Percentiles rank a stretch among this genome's conserved stretches.
phyloP scores from a whole-genome alignment of 495 filamentous ascomycete species.

The Clohesyomyces aquaticus region DNA sequence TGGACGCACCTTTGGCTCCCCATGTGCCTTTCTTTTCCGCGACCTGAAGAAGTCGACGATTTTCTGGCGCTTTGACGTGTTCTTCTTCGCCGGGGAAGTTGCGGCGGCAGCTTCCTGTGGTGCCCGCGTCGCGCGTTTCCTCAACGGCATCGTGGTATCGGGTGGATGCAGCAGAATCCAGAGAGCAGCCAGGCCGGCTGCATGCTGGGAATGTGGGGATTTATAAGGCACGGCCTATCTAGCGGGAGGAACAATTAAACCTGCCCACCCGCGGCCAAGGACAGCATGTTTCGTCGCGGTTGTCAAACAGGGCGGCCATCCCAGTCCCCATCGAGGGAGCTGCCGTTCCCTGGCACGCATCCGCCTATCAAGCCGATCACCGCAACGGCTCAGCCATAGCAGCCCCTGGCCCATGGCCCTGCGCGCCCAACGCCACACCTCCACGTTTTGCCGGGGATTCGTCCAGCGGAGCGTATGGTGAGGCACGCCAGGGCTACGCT shows the following conservation, averaged over 20 bases:
- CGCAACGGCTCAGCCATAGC: constrained; percentile 3
- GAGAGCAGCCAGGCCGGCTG: neutral
- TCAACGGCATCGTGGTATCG: constrained; percentile 23
- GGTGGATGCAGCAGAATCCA: too few species aligned
- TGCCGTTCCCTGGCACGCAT: constrained; percentile 26
- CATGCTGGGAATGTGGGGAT: neutral
- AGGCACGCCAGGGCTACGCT: neutral
- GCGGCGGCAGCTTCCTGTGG: constrained; percentile 10
- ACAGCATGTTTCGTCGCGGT: constrained; percentile 13
- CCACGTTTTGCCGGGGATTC: neutral
- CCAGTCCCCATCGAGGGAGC: constrained; percentile 2
- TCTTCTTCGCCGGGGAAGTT: constrained; percentile 20
- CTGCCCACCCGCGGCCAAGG: neutral
- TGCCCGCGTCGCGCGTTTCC: constrained; percentile 21
- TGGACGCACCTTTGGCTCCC: neutral
- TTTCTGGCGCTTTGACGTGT: constrained; percentile 27
- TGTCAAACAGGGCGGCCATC: constrained; percentile 27
- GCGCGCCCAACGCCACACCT: neutral
- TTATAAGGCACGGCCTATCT: constrained; percentile 6
- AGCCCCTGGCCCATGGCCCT: neutral
- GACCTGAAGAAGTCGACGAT: constrained; percentile 31
- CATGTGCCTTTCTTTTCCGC: constrained; percentile 23
- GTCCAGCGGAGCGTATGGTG: neutral
- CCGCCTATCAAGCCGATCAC: constrained; percentile 12
- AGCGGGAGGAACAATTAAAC: constrained; percentile 4